Base-by-base conservation (phyloP, 495 filamentous ascomycete species). In the Penicillium flavigenum region DNA sequence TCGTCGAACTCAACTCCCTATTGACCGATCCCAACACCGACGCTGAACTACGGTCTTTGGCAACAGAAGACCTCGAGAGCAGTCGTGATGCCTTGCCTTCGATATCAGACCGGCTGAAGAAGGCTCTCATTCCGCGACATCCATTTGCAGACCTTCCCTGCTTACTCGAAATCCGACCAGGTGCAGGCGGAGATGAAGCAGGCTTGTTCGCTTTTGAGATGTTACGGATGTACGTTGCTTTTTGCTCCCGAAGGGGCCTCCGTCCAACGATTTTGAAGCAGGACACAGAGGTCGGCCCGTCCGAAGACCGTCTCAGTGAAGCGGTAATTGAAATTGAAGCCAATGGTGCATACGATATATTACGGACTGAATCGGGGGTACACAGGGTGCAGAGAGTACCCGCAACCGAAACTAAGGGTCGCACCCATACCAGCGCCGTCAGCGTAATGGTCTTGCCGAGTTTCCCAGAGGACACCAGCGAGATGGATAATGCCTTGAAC, bases 311-410 rank as follows among this genome's bases (percentile, higher is more conserved):
- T 5, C 73, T 96, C 14, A 81, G 82, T 56, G 94, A 98, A 76
- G 94, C 88, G 16, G 83, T 97, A 19, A 80, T 98, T 20, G 92
- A 96, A 70, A 76, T 98, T n/a, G 82, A 88, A 51, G 79, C 80
- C 16, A 70, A 82, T 2, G 89, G 90, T 5, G 85, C 93, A 9
- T 98, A 96, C 69, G 89, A 84, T 42, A 64, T 81, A 8, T 80
- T 98, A 58, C 82, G 91, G 51, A 88, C 86, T 47, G 94, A 98
- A 71, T 89, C 92, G 6, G 94, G 94, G 17, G 92, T 98, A 47
- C 94, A 98, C 69, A 81, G 94, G 8, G 94, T 98, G 2, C 94
- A 98, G 77, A 84, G 94, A 20, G 87, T 98, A 0, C 94, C 94
- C 1, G 83, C 86, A 2, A 98, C 94, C 6, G 94, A 98, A 64